Conservation (phyloP, 2,329 filamentous ascomycete species). For the Microdochium nivale region DNA sequence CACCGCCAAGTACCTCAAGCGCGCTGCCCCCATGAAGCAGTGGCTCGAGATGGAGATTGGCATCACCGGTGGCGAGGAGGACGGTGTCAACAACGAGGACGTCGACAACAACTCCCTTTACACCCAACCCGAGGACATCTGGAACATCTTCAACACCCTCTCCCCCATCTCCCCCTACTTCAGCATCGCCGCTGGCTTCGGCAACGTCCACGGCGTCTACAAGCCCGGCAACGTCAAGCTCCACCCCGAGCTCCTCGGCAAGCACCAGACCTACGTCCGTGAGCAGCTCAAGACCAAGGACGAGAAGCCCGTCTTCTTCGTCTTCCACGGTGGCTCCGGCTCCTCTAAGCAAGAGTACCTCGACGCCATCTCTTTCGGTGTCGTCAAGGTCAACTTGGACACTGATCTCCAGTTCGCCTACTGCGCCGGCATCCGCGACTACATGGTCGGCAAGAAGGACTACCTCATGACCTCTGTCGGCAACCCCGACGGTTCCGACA, state of each 20-base stretch:
- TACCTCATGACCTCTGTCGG: conserved; percentile 82
- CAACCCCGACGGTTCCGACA: conserved; percentile 91
- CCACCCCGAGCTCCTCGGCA: conserved; percentile 88
- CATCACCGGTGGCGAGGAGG: conserved; percentile 95
- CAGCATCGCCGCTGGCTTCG: conserved; percentile 96
- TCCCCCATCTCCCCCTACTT: conserved; percentile 87
- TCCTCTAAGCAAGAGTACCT: conserved; percentile 85
- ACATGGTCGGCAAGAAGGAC: conserved; percentile 88
- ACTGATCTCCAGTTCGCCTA: conserved; percentile 97
- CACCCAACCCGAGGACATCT: conserved; percentile 96
- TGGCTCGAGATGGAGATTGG: conserved; percentile 98
- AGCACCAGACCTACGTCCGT: conserved; percentile 91
- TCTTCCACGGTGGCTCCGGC: conserved; percentile 97
- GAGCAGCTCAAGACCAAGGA: conserved; percentile 64
- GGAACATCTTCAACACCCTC: conserved; percentile 82
- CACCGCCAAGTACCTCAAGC: conserved; percentile 88
- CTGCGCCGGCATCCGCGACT: conserved; percentile 87
- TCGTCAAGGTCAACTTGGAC: conserved; percentile 99
- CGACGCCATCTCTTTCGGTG: conserved; percentile 83
- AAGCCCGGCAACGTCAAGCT: conserved; percentile 96
- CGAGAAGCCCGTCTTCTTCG: conserved; percentile 94
- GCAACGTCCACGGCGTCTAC: conserved; percentile 99
- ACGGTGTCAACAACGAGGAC: conserved; percentile 96
- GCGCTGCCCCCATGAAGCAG: conserved; percentile 93
- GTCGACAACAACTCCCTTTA: conserved; percentile 96